Base-by-base conservation (phyloP, 495 filamentous ascomycete species). In the Penicillium argentinense region DNA sequence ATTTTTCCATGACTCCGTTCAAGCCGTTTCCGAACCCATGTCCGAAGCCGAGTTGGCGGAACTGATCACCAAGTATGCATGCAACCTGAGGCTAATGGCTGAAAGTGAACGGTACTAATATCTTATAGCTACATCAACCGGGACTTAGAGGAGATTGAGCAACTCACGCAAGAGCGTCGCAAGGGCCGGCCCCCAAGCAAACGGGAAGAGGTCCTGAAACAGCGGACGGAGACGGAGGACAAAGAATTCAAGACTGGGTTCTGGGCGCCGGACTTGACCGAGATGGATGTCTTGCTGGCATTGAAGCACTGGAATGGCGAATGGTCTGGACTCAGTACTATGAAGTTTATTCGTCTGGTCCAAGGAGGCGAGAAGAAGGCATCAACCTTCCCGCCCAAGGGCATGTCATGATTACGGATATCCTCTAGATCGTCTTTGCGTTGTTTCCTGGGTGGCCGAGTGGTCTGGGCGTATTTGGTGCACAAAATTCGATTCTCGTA, bases 161-260 rank as follows among this genome's bases (percentile, higher is more conserved):
- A 79, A 43, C 63, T 93, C 43, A 85, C 91, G 63, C 82, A 82
- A 52, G 78, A 86, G 36, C 84, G 91, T 9, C 79, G 95, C 17
- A 78, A 88, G 28, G 92, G 95, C 12, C 81, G 93, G 22, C 89
- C 95, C 17, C 72, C 91, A 4, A 87, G 79, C 56, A 78, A 82
- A 22, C 79, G 81, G 42, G 89, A 96, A 58, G 88, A 91, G 62
- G 67, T 86, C 4, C 68, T 97, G 18, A 80, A 77, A 51, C 82
- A 91, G 56, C 80, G 82, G 36, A 82, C 86, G 36, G 74, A 76
- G 14, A 69, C 68, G 14, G 88, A 97, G 53, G 71, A 85, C 54
- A 86, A 85, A 59, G 93, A 98, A 69, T 86, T 88, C 52, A 76
- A 81, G 36, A 86, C 84, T 21, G 93, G 93, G 0, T 95, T 95